Evolutionary conservation across 345 rosid species (phyloP), one percentile per base, ranked within the genome.

Genomic region (Passiflora organensis): DNA sequence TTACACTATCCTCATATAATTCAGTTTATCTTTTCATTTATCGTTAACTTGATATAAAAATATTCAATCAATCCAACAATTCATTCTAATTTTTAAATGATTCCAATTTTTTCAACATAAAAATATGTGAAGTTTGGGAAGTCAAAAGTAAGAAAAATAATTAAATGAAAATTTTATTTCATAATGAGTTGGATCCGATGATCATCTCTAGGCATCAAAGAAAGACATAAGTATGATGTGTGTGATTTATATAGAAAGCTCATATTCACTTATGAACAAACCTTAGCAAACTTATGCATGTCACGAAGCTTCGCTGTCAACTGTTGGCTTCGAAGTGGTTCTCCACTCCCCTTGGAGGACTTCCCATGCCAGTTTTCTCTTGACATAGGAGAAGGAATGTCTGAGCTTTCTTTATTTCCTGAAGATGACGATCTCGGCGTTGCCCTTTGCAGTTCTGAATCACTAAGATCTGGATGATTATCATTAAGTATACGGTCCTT

Each of bases 281-380:
- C 97, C 99, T 89, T 89, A 36, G 99, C 97, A 78, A 68, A 81
- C 70, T 94, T 94, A 59, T 89, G 91, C 58, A 94, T 87, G 78
- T 89, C 99, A 6, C 97, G 89, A 32, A 94, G 87, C 72, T 94
- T 94, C 57, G 91, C 70, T 23, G 97, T 86, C 70, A 94, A 64
- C 54, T 91, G 89, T 62, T 83, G 68, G 79, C 85, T 80, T 39
- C 86, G 88, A 48, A 77, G 66, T 60, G 81, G 81, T 51, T 91
- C 99, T 34, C 78, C 91, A 39, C 71, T 64, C 51, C 86, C 86
- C 77, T 67, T 84, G 53, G 52, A 55, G 51, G 58, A 51, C 72
- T 77, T 89, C 44, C 91, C 91, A 42, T 80, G 95, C 86, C 87
- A 89, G 64, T 68, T 67, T 67, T 89, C 99, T 37, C 85, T 78